These are phyloP conservation scores for Hyaloperonospora brassicae DNA, from an alignment of 352 stramenopile species.

Conservation along the genomic window DNA sequence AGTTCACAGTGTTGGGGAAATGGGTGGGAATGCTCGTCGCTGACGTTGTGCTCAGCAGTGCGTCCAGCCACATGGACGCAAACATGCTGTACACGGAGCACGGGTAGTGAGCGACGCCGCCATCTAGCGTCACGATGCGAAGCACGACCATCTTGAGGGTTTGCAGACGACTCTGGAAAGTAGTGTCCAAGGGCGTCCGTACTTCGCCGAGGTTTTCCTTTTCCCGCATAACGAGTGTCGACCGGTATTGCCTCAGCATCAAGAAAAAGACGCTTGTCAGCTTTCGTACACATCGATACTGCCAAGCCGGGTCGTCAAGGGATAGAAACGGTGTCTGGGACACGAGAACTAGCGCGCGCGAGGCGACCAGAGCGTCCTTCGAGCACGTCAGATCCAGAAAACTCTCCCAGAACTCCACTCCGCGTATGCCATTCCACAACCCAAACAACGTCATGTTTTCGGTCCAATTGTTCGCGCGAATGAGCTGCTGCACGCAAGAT, in stretches of 20 bases:
- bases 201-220: conserved; percentile 9
- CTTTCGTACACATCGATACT: conserved; percentile 64
- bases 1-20: conserved; percentile 44
- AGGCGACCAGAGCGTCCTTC: conserved; percentile 30
- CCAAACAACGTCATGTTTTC: conserved; percentile 32
- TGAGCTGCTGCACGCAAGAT: conserved; percentile 29
- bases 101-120: conserved; percentile 56
- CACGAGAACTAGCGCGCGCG: conserved; percentile 43
- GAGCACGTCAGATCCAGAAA: conserved; percentile 51
- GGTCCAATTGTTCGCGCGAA: conserved; percentile 24
- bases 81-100: conserved; percentile 67
- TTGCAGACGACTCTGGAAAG: conserved; percentile 28
- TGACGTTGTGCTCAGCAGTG: conserved; percentile 46
- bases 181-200: conserved; percentile 3
- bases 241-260: conserved; percentile 42
- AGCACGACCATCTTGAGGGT: conserved; percentile 43
- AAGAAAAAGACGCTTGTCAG: conserved; percentile 49
- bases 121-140: conserved; percentile 41
- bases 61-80: conserved; percentile 57
- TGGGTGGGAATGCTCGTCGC: conserved; percentile 69
- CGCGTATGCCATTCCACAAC: conserved; percentile 41
- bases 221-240: conserved; percentile 27
- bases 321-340: conserved; percentile 47
- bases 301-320: conserved; percentile 65
- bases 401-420: conserved; percentile 51